Percentiles rank a stretch among this genome's conserved stretches.
Evolutionary conservation across 2,329 filamentous ascomycete species (phyloP).

Genomic region (Exophiala bonariae): DNA sequence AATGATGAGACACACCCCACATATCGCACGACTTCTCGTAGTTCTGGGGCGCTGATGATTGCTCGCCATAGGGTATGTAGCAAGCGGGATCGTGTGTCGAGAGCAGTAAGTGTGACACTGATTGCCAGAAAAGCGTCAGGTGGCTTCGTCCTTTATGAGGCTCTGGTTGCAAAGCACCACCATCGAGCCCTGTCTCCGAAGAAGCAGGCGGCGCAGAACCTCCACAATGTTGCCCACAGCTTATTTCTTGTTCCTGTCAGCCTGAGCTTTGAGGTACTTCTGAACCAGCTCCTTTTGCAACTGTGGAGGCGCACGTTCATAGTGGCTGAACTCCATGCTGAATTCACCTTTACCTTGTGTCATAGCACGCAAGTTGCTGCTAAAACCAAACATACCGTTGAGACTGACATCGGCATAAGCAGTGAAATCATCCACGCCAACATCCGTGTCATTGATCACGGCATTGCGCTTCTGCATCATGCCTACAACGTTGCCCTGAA

Average conservation of each 20-base stretch:
- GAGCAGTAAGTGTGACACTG: too few species aligned
- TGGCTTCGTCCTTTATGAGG: too few species aligned
- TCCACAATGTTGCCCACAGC: background rate
- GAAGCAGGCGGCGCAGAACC: too few species aligned
- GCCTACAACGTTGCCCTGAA: constrained; percentile 93
- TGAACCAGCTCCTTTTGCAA: constrained; percentile 76
- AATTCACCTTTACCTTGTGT: constrained; percentile 99
- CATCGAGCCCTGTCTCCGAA: too few species aligned
- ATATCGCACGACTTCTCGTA: too few species aligned
- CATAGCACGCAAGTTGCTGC: constrained; percentile 81
- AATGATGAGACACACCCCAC: too few species aligned
- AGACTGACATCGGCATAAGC: constrained; percentile 88
- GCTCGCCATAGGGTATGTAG: too few species aligned
- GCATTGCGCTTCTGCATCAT: constrained; percentile 96
- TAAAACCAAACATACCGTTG: constrained; percentile 98
- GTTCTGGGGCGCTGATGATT: too few species aligned
- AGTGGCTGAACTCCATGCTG: constrained; percentile 98
- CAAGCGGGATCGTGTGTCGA: too few species aligned
- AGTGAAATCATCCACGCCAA: constrained; percentile 90
- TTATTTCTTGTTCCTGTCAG: constrained; percentile 64
- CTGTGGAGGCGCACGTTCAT: constrained; percentile 80
- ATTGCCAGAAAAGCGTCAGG: too few species aligned
- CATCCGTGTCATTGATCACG: constrained; percentile 92
- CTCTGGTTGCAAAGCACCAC: too few species aligned
- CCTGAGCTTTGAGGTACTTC: constrained; percentile 67